Conservation (phyloP, 139 green algal species). For the Gonium pectorale region DNA sequence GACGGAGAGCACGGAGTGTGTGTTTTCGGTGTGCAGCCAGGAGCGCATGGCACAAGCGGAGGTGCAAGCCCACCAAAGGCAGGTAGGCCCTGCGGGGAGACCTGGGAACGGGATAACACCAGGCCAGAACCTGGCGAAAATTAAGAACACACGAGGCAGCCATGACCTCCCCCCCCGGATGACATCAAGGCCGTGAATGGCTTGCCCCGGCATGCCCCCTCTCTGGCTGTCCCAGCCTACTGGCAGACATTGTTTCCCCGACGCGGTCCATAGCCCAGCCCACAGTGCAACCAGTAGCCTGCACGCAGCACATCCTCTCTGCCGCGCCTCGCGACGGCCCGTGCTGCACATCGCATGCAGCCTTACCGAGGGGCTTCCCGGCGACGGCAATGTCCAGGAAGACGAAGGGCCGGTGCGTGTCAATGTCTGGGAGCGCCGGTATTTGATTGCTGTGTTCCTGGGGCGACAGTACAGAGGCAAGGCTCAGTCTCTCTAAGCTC, state of each 20-base stretch:
- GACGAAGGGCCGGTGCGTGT: conserved; percentile 63
- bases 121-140: neutral
- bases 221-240: neutral
- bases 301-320: neutral
- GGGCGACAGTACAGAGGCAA: neutral
- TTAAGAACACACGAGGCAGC: neutral
- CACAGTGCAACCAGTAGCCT: neutral
- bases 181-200: too few species aligned
- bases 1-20: neutral
- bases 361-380: conserved; percentile 57
- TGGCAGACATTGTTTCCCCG: neutral
- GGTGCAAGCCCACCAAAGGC: neutral
- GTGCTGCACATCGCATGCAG: too few species aligned
- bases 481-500: too few species aligned
- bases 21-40: neutral
- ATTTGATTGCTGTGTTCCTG: conserved; percentile 43
- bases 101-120: neutral
- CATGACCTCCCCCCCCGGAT: too few species aligned
- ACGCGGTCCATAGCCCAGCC: neutral
- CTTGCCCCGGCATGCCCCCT: too few species aligned
- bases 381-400: conserved; percentile 72
- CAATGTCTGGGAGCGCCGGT: conserved; percentile 63
- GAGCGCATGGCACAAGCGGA: too few species aligned
- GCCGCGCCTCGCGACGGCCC: too few species aligned
- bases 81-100: neutral